A percentile compares a stretch with the other conserved stretches of the same genome.
phyloP scores from a whole-genome alignment of 371 early-diverging fungal species.

The Actinomucor elegans region DNA sequence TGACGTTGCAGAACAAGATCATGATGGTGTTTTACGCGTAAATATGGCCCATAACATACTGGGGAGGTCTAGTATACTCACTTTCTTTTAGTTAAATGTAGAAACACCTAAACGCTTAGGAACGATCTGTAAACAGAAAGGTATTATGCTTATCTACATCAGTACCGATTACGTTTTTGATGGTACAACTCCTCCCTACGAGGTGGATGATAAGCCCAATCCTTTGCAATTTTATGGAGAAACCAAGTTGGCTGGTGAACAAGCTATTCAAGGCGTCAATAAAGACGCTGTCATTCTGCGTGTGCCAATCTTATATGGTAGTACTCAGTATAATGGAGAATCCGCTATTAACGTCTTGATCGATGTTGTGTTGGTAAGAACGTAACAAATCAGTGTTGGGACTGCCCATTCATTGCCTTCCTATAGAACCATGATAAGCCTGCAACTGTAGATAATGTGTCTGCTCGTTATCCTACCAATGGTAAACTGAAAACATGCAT shows the following conservation, averaged over 20 bases:
- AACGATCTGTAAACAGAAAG: constrained; percentile 39
- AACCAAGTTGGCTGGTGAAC: constrained; percentile 76
- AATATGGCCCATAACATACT: constrained; percentile 7
- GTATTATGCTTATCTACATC: constrained; percentile 72
- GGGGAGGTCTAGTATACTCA: too few relatives aligned
- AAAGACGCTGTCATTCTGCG: constrained; percentile 69
- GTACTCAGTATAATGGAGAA: constrained; percentile 65
- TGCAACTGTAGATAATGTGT: constrained; percentile 68
- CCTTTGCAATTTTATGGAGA: constrained; percentile 84
- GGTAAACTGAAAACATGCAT: constrained; percentile 35
- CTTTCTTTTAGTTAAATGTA: constrained; percentile 60
- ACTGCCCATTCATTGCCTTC: not conserved
- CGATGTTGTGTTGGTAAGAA: constrained; percentile 56
- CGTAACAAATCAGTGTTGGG: not conserved
- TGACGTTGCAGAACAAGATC: constrained; percentile 75
- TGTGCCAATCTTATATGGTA: constrained; percentile 83
- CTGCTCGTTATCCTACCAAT: constrained; percentile 79
- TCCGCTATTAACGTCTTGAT: constrained; percentile 77
- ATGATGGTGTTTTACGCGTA: constrained; percentile 55
- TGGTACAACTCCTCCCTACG: constrained; percentile 78
- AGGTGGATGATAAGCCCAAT: constrained; percentile 65
- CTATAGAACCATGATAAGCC: constrained; percentile 32
- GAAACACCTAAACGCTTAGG: constrained; percentile 63
- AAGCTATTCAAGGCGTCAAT: constrained; percentile 57
- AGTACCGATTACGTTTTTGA: constrained; percentile 95